Evolutionary conservation across 2,329 filamentous ascomycete genomes (phyloP).

Genomic region (Nemania sp.): DNA sequence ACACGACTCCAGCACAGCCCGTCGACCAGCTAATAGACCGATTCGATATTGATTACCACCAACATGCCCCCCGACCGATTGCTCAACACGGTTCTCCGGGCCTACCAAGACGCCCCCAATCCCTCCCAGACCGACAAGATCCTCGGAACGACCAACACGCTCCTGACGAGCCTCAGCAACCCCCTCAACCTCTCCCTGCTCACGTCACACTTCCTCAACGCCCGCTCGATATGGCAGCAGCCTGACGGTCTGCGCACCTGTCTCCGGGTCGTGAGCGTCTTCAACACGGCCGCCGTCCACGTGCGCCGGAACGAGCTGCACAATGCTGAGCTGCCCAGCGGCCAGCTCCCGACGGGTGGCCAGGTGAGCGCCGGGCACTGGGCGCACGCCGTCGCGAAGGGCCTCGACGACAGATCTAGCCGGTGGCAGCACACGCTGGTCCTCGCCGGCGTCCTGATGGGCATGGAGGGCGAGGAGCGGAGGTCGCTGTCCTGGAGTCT

Average conservation of each 20-base stretch:
- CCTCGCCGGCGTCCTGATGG: slow-evolving; percentile 77
- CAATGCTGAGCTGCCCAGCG: slow-evolving; percentile 36
- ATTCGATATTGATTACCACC: background rate
- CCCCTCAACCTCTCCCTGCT: slow-evolving; percentile 75
- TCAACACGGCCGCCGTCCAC: slow-evolving; percentile 67
- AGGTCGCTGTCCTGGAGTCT: slow-evolving; percentile 67
- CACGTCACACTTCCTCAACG: slow-evolving; percentile 71
- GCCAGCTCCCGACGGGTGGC: slow-evolving; percentile 43
- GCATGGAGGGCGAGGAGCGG: slow-evolving; percentile 68
- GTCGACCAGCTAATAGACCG: background rate
- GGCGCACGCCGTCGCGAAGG: slow-evolving; percentile 61
- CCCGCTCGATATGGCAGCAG: slow-evolving; percentile 71
- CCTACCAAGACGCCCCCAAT: slow-evolving; percentile 59
- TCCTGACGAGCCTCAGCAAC: slow-evolving; percentile 72
- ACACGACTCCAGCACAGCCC: background rate
- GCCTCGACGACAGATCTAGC: slow-evolving; percentile 61
- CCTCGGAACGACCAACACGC: slow-evolving; percentile 67
- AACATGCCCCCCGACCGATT: slow-evolving; percentile 70
- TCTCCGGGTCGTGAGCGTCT: slow-evolving; percentile 70
- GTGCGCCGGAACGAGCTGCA: slow-evolving; percentile 55
- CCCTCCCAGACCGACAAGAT: slow-evolving; percentile 58
- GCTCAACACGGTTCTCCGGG: slow-evolving; percentile 67
- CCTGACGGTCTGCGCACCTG: slow-evolving; percentile 65
- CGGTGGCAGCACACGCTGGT: slow-evolving; percentile 86
- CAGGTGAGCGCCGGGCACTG: slow-evolving; percentile 57